Conservation (phyloP, 169 alveolate genomes). For the Plasmodium knowlesi region DNA sequence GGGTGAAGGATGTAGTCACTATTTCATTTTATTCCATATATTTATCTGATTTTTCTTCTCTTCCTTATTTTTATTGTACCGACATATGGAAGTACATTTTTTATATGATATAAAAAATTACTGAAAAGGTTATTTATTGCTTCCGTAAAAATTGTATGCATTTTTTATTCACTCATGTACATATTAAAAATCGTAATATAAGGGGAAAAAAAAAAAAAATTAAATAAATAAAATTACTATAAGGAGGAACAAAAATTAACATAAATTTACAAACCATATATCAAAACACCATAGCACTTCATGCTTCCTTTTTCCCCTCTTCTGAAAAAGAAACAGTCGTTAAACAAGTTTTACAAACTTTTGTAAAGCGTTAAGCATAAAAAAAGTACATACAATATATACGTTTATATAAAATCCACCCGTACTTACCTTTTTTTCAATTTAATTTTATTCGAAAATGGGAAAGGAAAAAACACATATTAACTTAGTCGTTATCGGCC, state of each 20-base stretch:
- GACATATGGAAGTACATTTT: neutral
- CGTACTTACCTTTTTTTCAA: neutral
- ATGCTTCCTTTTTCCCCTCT: neutral
- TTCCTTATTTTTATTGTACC: neutral
- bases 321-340: neutral
- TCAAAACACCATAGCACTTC: neutral
- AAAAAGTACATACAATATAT: conserved; percentile 57
- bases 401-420: conserved; percentile 78
- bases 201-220: too few species aligned
- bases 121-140: neutral
- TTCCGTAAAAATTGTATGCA: neutral
- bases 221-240: too few species aligned
- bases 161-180: neutral
- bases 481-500: conserved; percentile 96
- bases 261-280: neutral
- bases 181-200: neutral
- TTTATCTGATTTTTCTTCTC: neutral
- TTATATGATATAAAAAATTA: neutral
- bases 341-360: conserved; percentile 82
- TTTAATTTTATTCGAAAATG: conserved; percentile 62
- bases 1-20: neutral
- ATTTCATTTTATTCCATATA: neutral
- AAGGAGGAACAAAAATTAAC: neutral
- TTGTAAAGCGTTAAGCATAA: conserved; percentile 96
- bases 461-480: conserved; percentile 93